These are phyloP conservation scores for Corylus heterophylla DNA, from an alignment of 306 rosid genomes.

Conservation along the genomic window DNA sequence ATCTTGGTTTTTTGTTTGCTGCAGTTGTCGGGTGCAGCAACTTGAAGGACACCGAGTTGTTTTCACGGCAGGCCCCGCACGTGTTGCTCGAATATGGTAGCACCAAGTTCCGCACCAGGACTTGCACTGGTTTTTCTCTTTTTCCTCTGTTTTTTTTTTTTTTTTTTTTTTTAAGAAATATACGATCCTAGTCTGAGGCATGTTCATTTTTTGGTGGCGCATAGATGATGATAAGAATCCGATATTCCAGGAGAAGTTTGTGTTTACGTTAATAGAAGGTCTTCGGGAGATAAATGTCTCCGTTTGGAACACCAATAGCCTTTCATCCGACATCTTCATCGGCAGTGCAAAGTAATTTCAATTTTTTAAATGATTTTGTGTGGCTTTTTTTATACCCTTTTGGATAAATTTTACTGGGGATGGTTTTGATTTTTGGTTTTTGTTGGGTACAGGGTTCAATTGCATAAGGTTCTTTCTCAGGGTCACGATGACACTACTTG, in stretches of 20 bases:
- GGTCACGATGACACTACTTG: slow-evolving; percentile 76
- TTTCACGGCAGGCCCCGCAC: slow-evolving; percentile 83
- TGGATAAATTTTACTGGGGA: slow-evolving; percentile 6
- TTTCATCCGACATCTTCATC: slow-evolving; percentile 70
- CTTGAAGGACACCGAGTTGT: slow-evolving; percentile 85
- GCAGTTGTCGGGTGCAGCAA: slow-evolving; percentile 70
- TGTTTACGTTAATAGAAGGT: slow-evolving; percentile 71
- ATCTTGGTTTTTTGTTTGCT: slow-evolving; percentile 12
- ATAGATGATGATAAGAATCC: slow-evolving; percentile 77
- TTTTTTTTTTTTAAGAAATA: background rate
- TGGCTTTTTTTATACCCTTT: background rate
- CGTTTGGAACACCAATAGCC: slow-evolving; percentile 88
- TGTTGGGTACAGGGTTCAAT: slow-evolving; percentile 48
- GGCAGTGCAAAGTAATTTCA: slow-evolving; percentile 70
- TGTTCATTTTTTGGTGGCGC: slow-evolving; percentile 9
- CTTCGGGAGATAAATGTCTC: slow-evolving; percentile 62
- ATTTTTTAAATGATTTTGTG: background rate
- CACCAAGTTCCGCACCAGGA: slow-evolving; percentile 66
- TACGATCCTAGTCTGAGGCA: slow-evolving; percentile 5
- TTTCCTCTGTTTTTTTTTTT: background rate
- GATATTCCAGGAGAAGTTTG: slow-evolving; percentile 74
- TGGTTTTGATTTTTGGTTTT: slow-evolving; percentile 21
- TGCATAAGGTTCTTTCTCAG: slow-evolving; percentile 73
- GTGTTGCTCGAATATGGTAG: slow-evolving; percentile 75
- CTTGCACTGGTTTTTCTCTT: slow-evolving; percentile 61